Percentiles rank a stretch among this genome's conserved stretches.
These are phyloP conservation scores for Telfairia occidentalis DNA, from an alignment of 331 rosid species.

Conservation along the genomic window DNA sequence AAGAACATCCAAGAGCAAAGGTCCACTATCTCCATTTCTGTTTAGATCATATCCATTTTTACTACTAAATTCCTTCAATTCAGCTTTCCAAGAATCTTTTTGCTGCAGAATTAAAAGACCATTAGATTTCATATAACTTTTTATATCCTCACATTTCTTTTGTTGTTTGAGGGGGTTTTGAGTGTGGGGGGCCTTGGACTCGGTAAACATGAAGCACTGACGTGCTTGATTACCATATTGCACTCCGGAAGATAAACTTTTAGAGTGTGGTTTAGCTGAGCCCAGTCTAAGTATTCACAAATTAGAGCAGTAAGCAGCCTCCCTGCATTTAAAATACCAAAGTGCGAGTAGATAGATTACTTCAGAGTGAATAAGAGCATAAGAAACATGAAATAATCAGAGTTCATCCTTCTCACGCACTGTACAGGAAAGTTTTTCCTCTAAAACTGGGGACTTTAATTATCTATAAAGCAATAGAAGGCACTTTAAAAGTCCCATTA, in stretches of 20 bases:
- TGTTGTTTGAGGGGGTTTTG: neutral
- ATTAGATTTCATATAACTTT: neutral
- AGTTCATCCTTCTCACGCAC: neutral
- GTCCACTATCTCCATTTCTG: slow-evolving; percentile 83
- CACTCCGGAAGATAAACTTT: slow-evolving; percentile 96
- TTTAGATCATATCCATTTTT: slow-evolving; percentile 93
- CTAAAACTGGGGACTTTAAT: neutral
- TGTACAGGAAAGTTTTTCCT: neutral
- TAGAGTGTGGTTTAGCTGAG: slow-evolving; percentile 80
- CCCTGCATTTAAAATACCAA: slow-evolving; percentile 43
- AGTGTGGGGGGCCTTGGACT: neutral
- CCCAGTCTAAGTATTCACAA: slow-evolving; percentile 98
- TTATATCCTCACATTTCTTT: neutral
- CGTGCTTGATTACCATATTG: slow-evolving; percentile 58
- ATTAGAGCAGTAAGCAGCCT: slow-evolving; percentile 79
- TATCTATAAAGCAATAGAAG: neutral
- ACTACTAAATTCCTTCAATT: slow-evolving; percentile 78
- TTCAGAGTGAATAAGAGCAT: neutral
- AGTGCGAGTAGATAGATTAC: neutral
- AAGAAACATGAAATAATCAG: neutral
- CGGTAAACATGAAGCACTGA: neutral
- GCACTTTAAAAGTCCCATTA: neutral
- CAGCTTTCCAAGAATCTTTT: slow-evolving; percentile 87
- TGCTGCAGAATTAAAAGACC: slow-evolving; percentile 40
- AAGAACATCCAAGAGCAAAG: slow-evolving; percentile 90